phyloP scores from a whole-genome alignment of 148 eudicot species.

The Fagopyrum esculentum region DNA sequence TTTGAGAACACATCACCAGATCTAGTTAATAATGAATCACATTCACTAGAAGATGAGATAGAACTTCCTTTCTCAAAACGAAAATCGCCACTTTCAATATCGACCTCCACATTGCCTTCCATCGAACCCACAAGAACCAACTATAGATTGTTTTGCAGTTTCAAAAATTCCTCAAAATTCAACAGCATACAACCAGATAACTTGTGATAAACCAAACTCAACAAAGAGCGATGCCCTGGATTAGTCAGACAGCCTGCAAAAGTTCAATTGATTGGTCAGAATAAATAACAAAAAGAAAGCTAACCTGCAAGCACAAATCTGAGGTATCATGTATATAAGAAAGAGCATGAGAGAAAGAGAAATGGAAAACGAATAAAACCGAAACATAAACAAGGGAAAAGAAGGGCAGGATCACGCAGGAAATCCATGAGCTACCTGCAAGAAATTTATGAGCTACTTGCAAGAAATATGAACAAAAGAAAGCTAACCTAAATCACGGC shows the following conservation, averaged over 20 bases:
- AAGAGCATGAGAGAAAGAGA: background rate
- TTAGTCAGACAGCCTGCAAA: background rate
- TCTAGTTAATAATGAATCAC: background rate
- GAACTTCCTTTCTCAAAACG: background rate
- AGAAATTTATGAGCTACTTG: background rate
- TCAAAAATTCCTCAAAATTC: background rate
- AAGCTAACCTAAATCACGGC: background rate
- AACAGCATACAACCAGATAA: background rate
- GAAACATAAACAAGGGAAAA: background rate
- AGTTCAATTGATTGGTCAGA: background rate
- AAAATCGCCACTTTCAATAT: constrained; percentile 5
- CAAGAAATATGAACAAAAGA: background rate
- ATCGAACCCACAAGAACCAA: background rate
- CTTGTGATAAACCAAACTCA: background rate
- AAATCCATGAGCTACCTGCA: background rate
- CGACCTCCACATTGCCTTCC: background rate
- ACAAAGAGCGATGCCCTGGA: background rate
- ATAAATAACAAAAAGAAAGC: background rate
- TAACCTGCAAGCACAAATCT: background rate
- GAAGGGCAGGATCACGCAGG: background rate
- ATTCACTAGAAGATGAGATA: background rate
- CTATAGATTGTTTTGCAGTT: background rate
- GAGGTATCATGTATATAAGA: background rate
- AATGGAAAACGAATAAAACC: background rate
- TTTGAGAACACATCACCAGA: background rate